These are phyloP conservation scores for Eudorina sp. DNA, from an alignment of 139 green algal species.

Conservation along the genomic window DNA sequence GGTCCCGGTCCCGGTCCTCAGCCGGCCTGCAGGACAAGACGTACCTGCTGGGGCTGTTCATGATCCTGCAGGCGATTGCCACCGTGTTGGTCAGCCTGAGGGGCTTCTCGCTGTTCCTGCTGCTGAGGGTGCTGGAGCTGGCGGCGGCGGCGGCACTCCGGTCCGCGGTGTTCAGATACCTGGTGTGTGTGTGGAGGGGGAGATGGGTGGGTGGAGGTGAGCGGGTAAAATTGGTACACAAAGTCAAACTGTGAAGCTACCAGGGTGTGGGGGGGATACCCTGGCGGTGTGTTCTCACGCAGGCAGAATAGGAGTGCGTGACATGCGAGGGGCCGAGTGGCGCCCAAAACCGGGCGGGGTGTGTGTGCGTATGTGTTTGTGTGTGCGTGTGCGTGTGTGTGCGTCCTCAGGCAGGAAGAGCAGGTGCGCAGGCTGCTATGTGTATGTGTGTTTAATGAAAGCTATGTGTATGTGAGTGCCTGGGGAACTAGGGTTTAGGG, in stretches of 20 bases:
- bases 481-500: too few species aligned
- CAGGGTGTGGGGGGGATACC: not conserved
- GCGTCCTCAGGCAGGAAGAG: too few species aligned
- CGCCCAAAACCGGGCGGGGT: not conserved
- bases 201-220: not conserved
- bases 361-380: not conserved
- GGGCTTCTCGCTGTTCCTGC: slow-evolving; percentile 38
- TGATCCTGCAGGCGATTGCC: slow-evolving; percentile 5
- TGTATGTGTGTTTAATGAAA: too few species aligned
- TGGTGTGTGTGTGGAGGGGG: slow-evolving; percentile 3
- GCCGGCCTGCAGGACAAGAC: slow-evolving; percentile 24
- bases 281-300: too few species aligned
- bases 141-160: not conserved
- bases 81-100: not conserved
- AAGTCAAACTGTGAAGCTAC: not conserved
- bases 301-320: not conserved
- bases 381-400: too few species aligned
- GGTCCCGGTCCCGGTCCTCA: too few species aligned
- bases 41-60: not conserved
- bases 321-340: not conserved
- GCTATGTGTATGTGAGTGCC: too few species aligned
- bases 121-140: not conserved
- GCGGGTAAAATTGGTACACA: not conserved
- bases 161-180: not conserved
- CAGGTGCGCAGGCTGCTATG: too few species aligned